Base-by-base conservation (phyloP, 139 green algal genomes). In the Chlamydomonas schloesseri region DNA sequence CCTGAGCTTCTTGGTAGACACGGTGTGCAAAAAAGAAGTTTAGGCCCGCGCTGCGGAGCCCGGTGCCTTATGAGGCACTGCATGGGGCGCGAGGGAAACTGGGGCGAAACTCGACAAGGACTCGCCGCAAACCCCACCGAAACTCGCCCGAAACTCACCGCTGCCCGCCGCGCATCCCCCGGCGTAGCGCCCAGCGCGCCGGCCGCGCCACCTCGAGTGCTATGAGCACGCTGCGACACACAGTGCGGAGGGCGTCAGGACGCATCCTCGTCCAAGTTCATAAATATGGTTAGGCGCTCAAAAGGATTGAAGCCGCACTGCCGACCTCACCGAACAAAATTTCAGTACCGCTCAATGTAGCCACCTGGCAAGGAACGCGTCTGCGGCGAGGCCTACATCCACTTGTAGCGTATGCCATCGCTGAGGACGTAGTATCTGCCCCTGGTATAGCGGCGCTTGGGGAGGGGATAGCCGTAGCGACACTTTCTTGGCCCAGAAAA, bases 291-390 rank as follows among this genome's bases (percentile, higher is more conserved):
- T 72, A 42, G n/a, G 67, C 67, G 67, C 67, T 72, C 67, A 72
- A 72, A 72, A 69, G 62, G 29, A 69, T 69, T 21, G 24, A 69
- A 72, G 67, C 67, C 67, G 46, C 67, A 72, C 67, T 72, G 67
- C 67, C 67, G 67, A 72, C 67, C 67, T 29, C 67, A 29, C 67
- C 29, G 29, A 29, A 72, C 67, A 72, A 72, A 72, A n/a, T 29
- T 72, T n/a, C 67, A 72, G 67, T 72, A 72, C 29, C 67, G 67
- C 67, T 72, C 67, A 72, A 72, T 72, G 67, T 72, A 72, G 67
- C 67, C 67, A 72, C n/a, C n/a, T 46, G 67, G 67, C 67, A 72
- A 72, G 67, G 46, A 47, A 72, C 8, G 11, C 67, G 29, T 55
- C 37, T 73, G 33, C 33, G 68, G 33, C 28, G 68, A 55, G 68